Evolutionary conservation across 176 grass and related monocot genomes (phyloP).

Genomic region (Raddia distichophylla): DNA sequence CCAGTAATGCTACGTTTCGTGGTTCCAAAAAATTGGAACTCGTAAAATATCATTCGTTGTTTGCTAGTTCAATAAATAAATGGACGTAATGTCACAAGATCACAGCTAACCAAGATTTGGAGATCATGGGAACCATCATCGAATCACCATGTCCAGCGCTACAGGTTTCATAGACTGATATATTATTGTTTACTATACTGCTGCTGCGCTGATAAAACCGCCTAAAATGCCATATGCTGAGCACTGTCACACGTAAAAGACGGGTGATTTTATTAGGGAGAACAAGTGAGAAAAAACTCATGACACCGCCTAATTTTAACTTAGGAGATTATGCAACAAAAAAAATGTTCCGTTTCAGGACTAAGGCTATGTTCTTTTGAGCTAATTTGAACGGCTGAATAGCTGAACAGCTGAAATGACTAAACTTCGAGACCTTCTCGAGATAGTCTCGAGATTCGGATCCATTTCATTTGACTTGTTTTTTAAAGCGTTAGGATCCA

Average conservation of each 20-base stretch:
- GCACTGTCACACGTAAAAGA: background rate
- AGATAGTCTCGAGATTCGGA: too few relatives aligned
- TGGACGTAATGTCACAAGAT: background rate
- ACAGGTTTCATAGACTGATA: background rate
- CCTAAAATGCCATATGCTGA: background rate
- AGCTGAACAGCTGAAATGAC: too few relatives aligned
- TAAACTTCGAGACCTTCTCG: too few relatives aligned
- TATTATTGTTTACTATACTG: background rate
- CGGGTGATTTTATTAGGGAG: background rate
- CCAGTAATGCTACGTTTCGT: background rate
- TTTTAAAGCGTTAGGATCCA: too few relatives aligned
- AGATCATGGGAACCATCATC: background rate
- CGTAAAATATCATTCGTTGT: background rate
- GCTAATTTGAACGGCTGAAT: too few relatives aligned
- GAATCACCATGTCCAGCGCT: conserved; percentile 36
- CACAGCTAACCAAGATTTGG: conserved; percentile 18
- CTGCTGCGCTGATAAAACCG: background rate
- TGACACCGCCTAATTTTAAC: background rate
- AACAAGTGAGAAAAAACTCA: background rate
- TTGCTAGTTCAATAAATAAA: conserved; percentile 34
- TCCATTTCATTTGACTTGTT: too few relatives aligned
- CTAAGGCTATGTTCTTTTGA: too few relatives aligned
- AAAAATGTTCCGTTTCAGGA: too few relatives aligned
- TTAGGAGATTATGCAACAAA: background rate
- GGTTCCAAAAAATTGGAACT: conserved; percentile 8